Evolutionary conservation across 2,329 filamentous ascomycete genomes (phyloP), one percentile per base, ranked within the genome.

Genomic region (Scopulariopsis brevicaulis): DNA sequence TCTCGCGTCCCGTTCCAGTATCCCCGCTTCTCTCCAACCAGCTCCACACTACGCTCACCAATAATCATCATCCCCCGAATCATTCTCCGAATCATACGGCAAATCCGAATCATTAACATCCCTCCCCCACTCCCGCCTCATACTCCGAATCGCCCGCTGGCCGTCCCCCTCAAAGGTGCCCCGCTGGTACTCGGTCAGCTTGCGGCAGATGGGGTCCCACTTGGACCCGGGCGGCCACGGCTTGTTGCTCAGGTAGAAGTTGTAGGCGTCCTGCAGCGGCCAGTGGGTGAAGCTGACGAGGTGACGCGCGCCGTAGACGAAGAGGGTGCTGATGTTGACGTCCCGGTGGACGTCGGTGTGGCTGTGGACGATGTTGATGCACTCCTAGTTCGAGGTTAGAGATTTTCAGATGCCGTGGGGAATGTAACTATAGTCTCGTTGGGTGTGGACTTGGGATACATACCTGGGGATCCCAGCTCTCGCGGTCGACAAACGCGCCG

Each of bases 51-150:
- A 32, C 8, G 8, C 40, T 46, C n/a, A 46, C 40, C 40, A 46
- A 15, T 32, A 32, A 18, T 15, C 37, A 40, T 54, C 51, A 14
- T 53, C 22, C 6, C 53, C 50, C 24, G 34, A 58, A 22, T 58
- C 56, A n/a, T 58, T 58, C 15, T 53, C 56, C 6, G 56, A 34
- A 25, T 58, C 56, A 15, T 58, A 58, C 46, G 37, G 35, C 18
- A 43, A 12, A 20, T 58, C 56, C 35, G 56, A 58, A 50, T 58
- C 46, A 11, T 58, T 48, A 7, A 53, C 50, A 32, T 58, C 56
- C 32, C 48, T 24, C 15, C 56, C 56, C 15, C 34, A 48, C 11
- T 54, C 24, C 50, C 56, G 50, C 32, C 56, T 35, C 22, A 58
- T 37, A 11, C 22, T 46, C 7, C 56, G 50, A 8, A 58, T 25